phyloP scores from a whole-genome alignment of 2,329 filamentous ascomycete genomes.

The Colletotrichum sansevieriae region DNA sequence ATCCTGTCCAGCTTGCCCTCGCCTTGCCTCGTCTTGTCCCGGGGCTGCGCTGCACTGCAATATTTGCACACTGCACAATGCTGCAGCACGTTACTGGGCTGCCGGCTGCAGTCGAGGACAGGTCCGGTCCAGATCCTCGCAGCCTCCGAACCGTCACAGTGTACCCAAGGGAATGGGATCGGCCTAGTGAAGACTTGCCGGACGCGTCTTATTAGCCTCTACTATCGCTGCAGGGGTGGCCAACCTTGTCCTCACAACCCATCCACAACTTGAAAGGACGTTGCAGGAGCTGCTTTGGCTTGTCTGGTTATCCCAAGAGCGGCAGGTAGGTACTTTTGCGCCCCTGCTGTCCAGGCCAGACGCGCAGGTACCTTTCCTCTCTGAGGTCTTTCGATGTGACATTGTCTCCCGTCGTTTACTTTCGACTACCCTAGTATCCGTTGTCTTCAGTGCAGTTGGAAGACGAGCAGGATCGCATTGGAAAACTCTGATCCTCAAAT shows the following conservation, averaged over 20 bases:
- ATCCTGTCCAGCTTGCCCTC: constrained; percentile 5
- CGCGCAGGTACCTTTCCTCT: constrained; percentile 22
- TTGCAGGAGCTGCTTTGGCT: constrained; percentile 28
- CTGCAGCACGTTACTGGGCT: constrained; percentile 30
- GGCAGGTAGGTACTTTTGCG: constrained; percentile 41
- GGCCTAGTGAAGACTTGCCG: constrained; percentile 42
- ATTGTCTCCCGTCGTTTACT: constrained; percentile 12
- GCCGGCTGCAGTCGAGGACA: constrained; percentile 31
- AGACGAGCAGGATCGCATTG: not conserved
- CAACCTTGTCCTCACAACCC: constrained; percentile 32
- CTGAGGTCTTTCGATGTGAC: constrained; percentile 5
- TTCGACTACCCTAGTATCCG: constrained; percentile 4
- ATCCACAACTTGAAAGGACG: constrained; percentile 16
- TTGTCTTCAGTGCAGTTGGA: not conserved
- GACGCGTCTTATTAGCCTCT: constrained; percentile 43
- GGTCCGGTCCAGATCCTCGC: constrained; percentile 40
- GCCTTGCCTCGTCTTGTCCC: constrained; percentile 10
- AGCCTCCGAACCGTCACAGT: constrained; percentile 38
- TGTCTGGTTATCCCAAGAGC: constrained; percentile 17
- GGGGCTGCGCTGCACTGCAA: constrained; percentile 21
- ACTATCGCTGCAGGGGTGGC: constrained; percentile 37
- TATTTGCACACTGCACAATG: constrained; percentile 17
- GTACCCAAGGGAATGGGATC: constrained; percentile 42
- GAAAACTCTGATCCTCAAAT: constrained; percentile 5
- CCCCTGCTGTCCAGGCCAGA: constrained; percentile 18